Base-by-base conservation (phyloP, 1,139 yeast genomes). In the Saccharomyces pastorianus region DNA sequence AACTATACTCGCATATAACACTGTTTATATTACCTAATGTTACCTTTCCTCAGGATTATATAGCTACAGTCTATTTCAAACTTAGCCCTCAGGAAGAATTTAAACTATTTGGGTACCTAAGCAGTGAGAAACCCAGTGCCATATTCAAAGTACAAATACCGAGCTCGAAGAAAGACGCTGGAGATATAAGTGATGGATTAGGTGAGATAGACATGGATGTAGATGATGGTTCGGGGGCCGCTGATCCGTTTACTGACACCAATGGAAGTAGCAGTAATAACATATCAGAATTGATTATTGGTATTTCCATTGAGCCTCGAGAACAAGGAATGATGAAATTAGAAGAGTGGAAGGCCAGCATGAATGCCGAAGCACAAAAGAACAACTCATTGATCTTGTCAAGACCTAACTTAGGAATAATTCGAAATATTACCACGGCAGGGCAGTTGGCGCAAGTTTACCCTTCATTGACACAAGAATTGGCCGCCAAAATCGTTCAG, bases 51-150 rank as follows among this genome's bases (percentile, higher is more conserved):
- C 78, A 82, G 1, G 80, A 79, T 52, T 85, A 76, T 63, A 83
- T 93, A 0, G 98, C 97, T 0, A 77, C 91, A 49, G 88, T 93
- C 2, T 93, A 87, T 70, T 91, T 90, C 71, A 96, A 93, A 67
- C 72, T 90, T 54, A 63, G 66, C 31, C 96, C 96, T 1, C 78
- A 78, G 27, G 75, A 77, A 52, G 96, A 88, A 41, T 93, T 89
- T 71, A 81, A 82, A 61, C 72, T 93, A 20, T 78, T 93, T 49
- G 99, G 99, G 67, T 88, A 73, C 9, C 72, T 95, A 47, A 82
- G 87, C 47, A 77, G 81, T 1, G 73, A 72, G 47, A 93, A 93
- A 67, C 98, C 96, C 25, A 87, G 96, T 54, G 96, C 98, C 0
- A 93, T 93, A 6, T 93, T 88, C 74, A 86, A 84, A 65, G 78